Evolutionary conservation across 164 flowering plant genomes (phyloP).

Genomic region (Stephania japonica): DNA sequence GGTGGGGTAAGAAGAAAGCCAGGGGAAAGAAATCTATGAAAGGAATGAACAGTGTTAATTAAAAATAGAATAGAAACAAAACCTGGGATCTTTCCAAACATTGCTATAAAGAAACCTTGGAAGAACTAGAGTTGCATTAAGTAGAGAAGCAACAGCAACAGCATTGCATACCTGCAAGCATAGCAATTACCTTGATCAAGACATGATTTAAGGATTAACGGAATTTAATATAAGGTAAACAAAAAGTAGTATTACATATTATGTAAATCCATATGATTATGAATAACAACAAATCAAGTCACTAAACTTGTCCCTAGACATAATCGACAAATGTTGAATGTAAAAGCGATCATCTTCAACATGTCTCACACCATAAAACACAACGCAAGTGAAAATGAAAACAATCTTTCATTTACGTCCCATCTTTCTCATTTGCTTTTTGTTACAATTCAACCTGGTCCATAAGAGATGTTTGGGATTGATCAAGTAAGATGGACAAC

Average conservation of each 20-base stretch:
- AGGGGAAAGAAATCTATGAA: not conserved
- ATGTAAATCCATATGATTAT: not conserved
- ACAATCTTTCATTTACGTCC: not conserved
- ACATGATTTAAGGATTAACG: not conserved
- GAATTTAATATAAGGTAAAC: not conserved
- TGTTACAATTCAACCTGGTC: too few relatives aligned
- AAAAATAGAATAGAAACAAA: conserved; percentile 7
- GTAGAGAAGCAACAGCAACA: conserved; percentile 84
- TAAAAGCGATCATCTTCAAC: not conserved
- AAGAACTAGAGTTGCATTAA: conserved; percentile 90
- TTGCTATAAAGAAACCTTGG: conserved; percentile 94
- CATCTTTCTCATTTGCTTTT: not conserved
- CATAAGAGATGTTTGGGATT: too few relatives aligned
- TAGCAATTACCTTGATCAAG: not conserved
- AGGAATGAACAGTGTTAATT: not conserved
- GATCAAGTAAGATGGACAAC: too few relatives aligned
- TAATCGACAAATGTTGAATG: not conserved
- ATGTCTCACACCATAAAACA: not conserved
- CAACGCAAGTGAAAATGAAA: not conserved
- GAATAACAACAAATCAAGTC: not conserved
- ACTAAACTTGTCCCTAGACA: not conserved
- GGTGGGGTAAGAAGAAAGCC: not conserved
- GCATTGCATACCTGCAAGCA: conserved; percentile 88
- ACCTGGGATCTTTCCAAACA: conserved; percentile 99
- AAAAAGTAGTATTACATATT: not conserved